A percentile compares a stretch with the other conserved stretches of the same genome.
Evolutionary conservation across 2,329 filamentous ascomycete genomes (phyloP).

Genomic region (Rachicladosporium sp.): DNA sequence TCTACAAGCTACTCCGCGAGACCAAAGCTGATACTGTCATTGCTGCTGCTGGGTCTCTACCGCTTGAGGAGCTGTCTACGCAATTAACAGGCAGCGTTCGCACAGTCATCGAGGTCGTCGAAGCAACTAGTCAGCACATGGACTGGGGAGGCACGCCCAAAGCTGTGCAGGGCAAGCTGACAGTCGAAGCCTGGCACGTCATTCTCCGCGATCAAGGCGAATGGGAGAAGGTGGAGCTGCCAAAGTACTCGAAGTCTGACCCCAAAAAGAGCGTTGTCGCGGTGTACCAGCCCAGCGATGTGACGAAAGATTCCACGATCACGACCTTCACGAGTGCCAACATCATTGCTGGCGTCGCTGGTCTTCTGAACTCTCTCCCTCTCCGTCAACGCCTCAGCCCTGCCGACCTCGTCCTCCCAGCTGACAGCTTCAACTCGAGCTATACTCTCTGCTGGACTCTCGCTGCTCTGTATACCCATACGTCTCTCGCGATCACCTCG

Average conservation of each 20-base stretch:
- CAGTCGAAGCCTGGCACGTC: conserved; percentile 87
- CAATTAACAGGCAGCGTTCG: conserved; percentile 54
- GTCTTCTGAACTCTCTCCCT: conserved; percentile 64
- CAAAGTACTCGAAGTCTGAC: conserved; percentile 44
- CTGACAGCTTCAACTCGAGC: conserved; percentile 65
- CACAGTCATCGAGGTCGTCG: conserved; percentile 83
- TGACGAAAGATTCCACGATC: conserved; percentile 44
- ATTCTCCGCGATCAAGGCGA: conserved; percentile 59
- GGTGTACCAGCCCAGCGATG: conserved; percentile 49
- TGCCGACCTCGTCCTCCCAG: conserved; percentile 72
- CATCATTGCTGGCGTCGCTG: conserved; percentile 67
- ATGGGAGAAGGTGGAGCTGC: conserved; percentile 50
- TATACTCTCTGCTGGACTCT: conserved; percentile 73
- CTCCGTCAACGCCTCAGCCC: conserved; percentile 59
- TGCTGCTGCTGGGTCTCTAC: conserved; percentile 74
- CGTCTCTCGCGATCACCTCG: conserved; percentile 78
- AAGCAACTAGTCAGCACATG: conserved; percentile 80
- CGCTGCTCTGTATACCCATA: conserved; percentile 70
- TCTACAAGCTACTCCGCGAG: conserved; percentile 59
- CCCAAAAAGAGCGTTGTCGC: conserved; percentile 42
- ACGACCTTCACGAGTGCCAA: conserved; percentile 75
- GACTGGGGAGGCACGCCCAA: conserved; percentile 87
- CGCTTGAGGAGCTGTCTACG: conserved; percentile 60
- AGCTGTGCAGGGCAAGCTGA: conserved; percentile 60
- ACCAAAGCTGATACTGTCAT: conserved; percentile 71